These are phyloP conservation scores for Apophysomyces ossiformis DNA, from an alignment of 371 early-diverging fungal species.

Conservation along the genomic window DNA sequence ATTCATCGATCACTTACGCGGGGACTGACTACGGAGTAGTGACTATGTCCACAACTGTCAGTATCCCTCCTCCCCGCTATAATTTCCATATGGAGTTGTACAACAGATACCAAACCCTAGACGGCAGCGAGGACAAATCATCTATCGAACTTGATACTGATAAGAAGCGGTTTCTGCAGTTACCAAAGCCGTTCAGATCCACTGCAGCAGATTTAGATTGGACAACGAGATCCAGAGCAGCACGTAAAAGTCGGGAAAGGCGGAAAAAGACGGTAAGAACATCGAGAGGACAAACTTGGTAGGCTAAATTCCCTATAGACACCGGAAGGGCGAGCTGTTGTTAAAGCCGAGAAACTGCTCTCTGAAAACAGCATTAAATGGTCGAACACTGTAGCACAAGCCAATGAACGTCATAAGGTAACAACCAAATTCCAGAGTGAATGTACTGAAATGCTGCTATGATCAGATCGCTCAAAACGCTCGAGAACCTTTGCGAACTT, in stretches of 20 bases:
- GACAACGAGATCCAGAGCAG: background rate
- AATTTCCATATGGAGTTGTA: conserved; percentile 4
- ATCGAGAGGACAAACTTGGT: background rate
- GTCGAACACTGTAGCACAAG: background rate
- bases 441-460: background rate
- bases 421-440: background rate
- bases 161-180: background rate
- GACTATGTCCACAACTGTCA: conserved; percentile 1
- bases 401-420: background rate
- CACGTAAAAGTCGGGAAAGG: conserved; percentile 3
- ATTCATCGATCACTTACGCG: background rate
- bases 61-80: background rate
- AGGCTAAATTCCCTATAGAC: background rate
- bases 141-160: background rate
- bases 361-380: background rate
- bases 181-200: conserved; percentile 1
- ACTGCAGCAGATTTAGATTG: background rate
- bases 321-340: background rate
- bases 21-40: conserved; percentile 2
- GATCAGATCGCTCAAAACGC: background rate
- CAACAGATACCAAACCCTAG: background rate
- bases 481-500: background rate
- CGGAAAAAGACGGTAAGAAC: background rate
- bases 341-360: background rate
- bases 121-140: background rate